Evolutionary conservation across 495 filamentous ascomycete species (phyloP).

Genomic region (Acidiella bohemica): DNA sequence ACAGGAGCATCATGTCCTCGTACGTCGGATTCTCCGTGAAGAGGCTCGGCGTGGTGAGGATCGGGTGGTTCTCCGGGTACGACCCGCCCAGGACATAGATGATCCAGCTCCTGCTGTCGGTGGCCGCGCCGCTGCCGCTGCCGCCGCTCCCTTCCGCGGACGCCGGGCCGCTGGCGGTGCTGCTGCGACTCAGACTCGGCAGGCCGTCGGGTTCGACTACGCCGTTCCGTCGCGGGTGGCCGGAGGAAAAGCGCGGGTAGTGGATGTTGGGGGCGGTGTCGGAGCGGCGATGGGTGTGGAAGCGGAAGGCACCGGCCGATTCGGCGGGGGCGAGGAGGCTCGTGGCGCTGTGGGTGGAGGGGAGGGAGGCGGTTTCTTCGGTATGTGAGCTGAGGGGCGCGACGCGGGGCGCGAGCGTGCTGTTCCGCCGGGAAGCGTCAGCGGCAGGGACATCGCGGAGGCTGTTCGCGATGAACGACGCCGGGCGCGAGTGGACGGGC

Average conservation of each 20-base stretch:
- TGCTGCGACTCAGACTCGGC: slow-evolving; percentile 33
- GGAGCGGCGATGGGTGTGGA: slow-evolving; percentile 12
- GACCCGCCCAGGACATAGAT: slow-evolving; percentile 70
- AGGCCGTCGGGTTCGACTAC: slow-evolving; percentile 51
- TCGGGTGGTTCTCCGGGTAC: slow-evolving; percentile 62
- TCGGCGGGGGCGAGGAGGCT: slow-evolving; percentile 9
- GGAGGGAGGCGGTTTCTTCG: slow-evolving; percentile 15
- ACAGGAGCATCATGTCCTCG: slow-evolving; percentile 66
- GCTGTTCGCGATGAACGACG: slow-evolving; percentile 33
- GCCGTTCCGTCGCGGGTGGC: slow-evolving; percentile 50
- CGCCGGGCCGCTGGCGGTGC: slow-evolving; percentile 18
- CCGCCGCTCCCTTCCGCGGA: slow-evolving; percentile 6
- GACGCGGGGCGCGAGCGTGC: slow-evolving; percentile 9
- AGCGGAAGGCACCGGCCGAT: slow-evolving; percentile 2
- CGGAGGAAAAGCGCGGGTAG: slow-evolving; percentile 44
- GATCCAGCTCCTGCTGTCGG: slow-evolving; percentile 49
- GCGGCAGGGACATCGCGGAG: slow-evolving; percentile 9
- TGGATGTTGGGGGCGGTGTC: slow-evolving; percentile 19
- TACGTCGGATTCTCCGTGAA: slow-evolving; percentile 71
- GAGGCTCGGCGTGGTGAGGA: slow-evolving; percentile 59
- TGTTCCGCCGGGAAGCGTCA: slow-evolving; percentile 17
- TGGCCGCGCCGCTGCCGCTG: slow-evolving; percentile 12
- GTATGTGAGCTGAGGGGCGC: slow-evolving; percentile 18
- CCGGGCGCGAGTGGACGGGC: slow-evolving; percentile 31
- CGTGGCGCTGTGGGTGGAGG: slow-evolving; percentile 18